These are phyloP conservation scores for Leccinum sublutescens DNA, from an alignment of 768 basidiomycete species.

Conservation along the genomic window DNA sequence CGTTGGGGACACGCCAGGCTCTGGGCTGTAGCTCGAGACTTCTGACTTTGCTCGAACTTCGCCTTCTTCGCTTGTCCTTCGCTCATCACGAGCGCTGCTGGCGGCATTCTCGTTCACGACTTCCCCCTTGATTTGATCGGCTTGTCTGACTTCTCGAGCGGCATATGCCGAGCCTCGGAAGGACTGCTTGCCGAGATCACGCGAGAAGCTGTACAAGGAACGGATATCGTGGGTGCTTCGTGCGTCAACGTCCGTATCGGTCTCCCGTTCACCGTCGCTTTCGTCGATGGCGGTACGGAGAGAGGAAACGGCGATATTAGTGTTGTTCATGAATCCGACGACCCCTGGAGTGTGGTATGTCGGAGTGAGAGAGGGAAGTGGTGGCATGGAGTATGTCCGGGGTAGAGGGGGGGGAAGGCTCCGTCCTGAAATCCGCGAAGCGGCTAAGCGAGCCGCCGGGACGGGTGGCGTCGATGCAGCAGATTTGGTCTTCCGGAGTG, in stretches of 20 bases:
- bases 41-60: slow-evolving; percentile 16
- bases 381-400: slow-evolving; percentile 34
- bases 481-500: slow-evolving; percentile 35
- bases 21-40: slow-evolving; percentile 15
- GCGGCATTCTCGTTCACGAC: slow-evolving; percentile 16
- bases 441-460: slow-evolving; percentile 33
- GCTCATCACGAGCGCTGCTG: slow-evolving; percentile 13
- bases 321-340: slow-evolving; percentile 34
- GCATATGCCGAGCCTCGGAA: slow-evolving; percentile 25
- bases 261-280: slow-evolving; percentile 34
- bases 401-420: slow-evolving; percentile 30
- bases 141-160: slow-evolving; percentile 22
- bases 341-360: slow-evolving; percentile 27
- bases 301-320: slow-evolving; percentile 36
- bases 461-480: slow-evolving; percentile 36
- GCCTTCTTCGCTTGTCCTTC: slow-evolving; percentile 8
- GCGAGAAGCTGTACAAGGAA: slow-evolving; percentile 34
- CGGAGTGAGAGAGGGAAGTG: slow-evolving; percentile 28
- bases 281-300: slow-evolving; percentile 36
- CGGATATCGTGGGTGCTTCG: slow-evolving; percentile 29
- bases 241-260: slow-evolving; percentile 32
- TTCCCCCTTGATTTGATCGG: slow-evolving; percentile 22
- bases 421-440: slow-evolving; percentile 33
- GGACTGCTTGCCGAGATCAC: slow-evolving; percentile 28
- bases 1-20: slow-evolving; percentile 18